These are phyloP conservation scores for Orobanche coerulescens DNA, from an alignment of 257 asterid genomes.

Conservation along the genomic window DNA sequence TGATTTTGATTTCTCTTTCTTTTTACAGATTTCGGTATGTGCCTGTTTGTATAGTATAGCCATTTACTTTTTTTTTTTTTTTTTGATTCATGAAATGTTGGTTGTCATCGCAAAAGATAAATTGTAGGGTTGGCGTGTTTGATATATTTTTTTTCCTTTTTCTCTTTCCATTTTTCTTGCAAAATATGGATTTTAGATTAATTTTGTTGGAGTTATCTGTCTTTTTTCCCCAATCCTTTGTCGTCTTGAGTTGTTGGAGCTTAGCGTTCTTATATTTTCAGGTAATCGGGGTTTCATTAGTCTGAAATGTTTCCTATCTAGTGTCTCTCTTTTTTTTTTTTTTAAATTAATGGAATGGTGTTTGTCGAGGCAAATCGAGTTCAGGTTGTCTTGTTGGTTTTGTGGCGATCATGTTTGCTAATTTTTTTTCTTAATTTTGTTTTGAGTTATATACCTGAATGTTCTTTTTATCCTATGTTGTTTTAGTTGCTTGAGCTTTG, in stretches of 20 bases:
- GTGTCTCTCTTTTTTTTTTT: neutral
- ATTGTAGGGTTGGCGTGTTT: neutral
- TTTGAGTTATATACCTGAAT: neutral
- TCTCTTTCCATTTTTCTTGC: neutral
- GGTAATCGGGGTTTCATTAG: neutral
- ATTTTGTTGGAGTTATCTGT: neutral
- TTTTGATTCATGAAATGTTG: neutral
- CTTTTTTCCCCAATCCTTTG: neutral
- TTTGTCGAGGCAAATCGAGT: neutral
- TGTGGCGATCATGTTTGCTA: neutral
- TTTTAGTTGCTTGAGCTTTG: constrained; percentile 23
- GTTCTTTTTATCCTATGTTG: neutral
- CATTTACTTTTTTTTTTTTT: neutral
- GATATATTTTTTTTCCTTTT: neutral
- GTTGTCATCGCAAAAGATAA: neutral
- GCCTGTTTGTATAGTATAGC: neutral
- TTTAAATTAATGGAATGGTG: constrained; percentile 2
- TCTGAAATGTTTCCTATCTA: neutral
- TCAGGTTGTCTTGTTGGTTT: constrained; percentile 14
- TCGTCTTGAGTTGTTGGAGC: neutral
- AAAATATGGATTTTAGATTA: neutral
- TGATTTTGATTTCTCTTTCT: neutral
- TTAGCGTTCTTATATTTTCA: neutral
- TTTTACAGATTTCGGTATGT: neutral
- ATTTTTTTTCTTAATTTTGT: neutral